Evolutionary conservation across 768 basidiomycete genomes (phyloP), one percentile per base, ranked within the genome.

Genomic region (Ephemerocybe angulata): DNA sequence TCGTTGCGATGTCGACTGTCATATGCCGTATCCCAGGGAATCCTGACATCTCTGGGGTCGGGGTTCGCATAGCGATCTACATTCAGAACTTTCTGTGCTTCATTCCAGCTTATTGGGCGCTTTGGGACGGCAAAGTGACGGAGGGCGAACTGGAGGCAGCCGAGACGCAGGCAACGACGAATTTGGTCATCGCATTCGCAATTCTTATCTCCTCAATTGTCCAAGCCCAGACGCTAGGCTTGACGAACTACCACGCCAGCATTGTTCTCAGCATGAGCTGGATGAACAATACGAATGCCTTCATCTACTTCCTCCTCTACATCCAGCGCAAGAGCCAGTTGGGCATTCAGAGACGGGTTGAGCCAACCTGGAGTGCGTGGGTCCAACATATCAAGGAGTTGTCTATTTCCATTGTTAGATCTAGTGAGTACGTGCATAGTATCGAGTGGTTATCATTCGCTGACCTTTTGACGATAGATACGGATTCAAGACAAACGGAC

Each of bases 221-320:
- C 12, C 57, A 67, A 50, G 65, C 60, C 1, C 22, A 21, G 22
- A 61, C 60, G 0, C 12, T 41, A 1, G 57, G 57, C 4, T 29
- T 70, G n/a, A 51, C 64, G 4, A 60, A 50, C 27, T 65, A 59
- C 53, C 64, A 69, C 49, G 61, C 56, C 3, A 54, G 38, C 33
- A 58, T 69, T 47, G 52, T 70, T 19, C 65, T 69, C 43, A 59
- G 58, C 42, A 56, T 65, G 25, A 62, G 61, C 51, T 70, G 68
- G 65, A 64, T 63, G 59, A 65, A 63, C 50, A 65, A 64, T 40
- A 64, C 61, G 8, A 66, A 60, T 30, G 35, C 61, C 10, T 55
- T 55, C 25, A 21, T 50, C 22, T 55, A 50, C 42, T 24, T 63
- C 49, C 58, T 58, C 6, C 38, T 53, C 3, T 50, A 52, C 37